Percentiles rank a stretch among this genome's conserved stretches.
These are phyloP conservation scores for Backusella liffmaniae DNA, from an alignment of 192 early-diverging fungal species.

Conservation along the genomic window DNA sequence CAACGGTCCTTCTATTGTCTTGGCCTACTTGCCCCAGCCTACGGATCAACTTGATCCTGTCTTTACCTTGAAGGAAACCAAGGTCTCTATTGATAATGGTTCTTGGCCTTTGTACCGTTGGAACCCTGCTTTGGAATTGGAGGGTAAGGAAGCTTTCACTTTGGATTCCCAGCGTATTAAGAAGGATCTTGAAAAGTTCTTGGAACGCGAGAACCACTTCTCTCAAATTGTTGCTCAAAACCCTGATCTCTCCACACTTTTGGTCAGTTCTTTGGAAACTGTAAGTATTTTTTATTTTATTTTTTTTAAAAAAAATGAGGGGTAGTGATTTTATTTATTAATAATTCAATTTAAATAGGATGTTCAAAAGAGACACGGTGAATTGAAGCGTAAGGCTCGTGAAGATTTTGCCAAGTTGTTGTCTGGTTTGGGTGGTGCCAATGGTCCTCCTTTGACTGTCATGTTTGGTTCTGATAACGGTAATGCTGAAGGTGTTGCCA, in stretches of 20 bases:
- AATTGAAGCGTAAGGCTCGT: constrained; percentile 61
- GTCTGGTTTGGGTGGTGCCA: constrained; percentile 56
- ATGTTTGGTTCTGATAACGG: constrained; percentile 91
- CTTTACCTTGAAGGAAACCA: constrained; percentile 82
- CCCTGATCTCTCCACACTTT: constrained; percentile 54
- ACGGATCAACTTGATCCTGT: constrained; percentile 61
- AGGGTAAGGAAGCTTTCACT: constrained; percentile 62
- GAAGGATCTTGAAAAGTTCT: constrained; percentile 75
- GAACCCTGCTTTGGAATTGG: constrained; percentile 68
- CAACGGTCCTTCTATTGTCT: constrained; percentile 84
- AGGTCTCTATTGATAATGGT: constrained; percentile 85
- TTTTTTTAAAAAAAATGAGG: not conserved
- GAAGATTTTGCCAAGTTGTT: constrained; percentile 70
- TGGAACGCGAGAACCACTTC: constrained; percentile 82
- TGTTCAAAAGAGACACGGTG: constrained; percentile 58
- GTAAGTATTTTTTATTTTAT: constrained; percentile 36
- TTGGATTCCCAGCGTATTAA: constrained; percentile 79
- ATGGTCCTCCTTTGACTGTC: constrained; percentile 78
- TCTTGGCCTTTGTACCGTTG: constrained; percentile 96
- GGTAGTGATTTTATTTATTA: constrained; percentile 9
- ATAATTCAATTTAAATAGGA: constrained; percentile 27
- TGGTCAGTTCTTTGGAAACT: constrained; percentile 66
- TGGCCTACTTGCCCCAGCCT: constrained; percentile 76
- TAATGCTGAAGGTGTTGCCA: constrained; percentile 81
- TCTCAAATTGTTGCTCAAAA: constrained; percentile 70